These are phyloP conservation scores for Nemania sp. DNA, from an alignment of 2,329 filamentous ascomycete genomes.

Conservation along the genomic window DNA sequence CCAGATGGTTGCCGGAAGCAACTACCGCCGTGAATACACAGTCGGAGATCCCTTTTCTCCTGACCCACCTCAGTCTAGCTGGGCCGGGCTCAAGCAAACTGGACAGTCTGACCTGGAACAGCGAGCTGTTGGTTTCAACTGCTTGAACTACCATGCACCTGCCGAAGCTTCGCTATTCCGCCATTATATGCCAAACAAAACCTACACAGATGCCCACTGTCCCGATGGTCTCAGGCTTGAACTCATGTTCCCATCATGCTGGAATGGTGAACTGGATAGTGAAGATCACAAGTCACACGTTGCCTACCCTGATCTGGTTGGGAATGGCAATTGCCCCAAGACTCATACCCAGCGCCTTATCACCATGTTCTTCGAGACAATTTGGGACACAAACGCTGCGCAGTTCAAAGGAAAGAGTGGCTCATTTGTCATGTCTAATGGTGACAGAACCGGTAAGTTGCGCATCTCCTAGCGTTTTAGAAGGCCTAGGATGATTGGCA, in stretches of 20 bases:
- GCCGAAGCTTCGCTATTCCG: slow-evolving; percentile 79
- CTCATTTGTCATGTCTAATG: slow-evolving; percentile 76
- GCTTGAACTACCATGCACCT: slow-evolving; percentile 73
- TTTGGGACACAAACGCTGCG: slow-evolving; percentile 69
- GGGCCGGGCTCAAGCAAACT: slow-evolving; percentile 67
- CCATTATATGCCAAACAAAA: slow-evolving; percentile 80
- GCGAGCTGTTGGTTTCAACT: slow-evolving; percentile 93
- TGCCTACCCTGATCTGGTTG: slow-evolving; percentile 77
- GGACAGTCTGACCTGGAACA: slow-evolving; percentile 71
- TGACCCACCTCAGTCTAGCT: slow-evolving; percentile 69
- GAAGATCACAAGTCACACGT: slow-evolving; percentile 67
- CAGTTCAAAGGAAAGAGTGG: slow-evolving; percentile 65
- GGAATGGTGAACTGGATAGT: slow-evolving; percentile 72
- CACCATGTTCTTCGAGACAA: slow-evolving; percentile 83
- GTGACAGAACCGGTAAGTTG: slow-evolving; percentile 70
- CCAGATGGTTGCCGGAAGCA: slow-evolving; percentile 80
- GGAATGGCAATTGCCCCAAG: slow-evolving; percentile 74
- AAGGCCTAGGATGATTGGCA: neutral
- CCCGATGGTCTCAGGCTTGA: slow-evolving; percentile 80
- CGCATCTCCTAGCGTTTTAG: neutral
- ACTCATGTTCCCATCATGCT: slow-evolving; percentile 87
- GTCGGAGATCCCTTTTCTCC: slow-evolving; percentile 68
- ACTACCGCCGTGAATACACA: slow-evolving; percentile 68
- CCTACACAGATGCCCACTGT: slow-evolving; percentile 80
- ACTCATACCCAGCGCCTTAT: slow-evolving; percentile 70